phyloP scores from a whole-genome alignment of 2,329 filamentous ascomycete species.

The Penicillium sp. region DNA sequence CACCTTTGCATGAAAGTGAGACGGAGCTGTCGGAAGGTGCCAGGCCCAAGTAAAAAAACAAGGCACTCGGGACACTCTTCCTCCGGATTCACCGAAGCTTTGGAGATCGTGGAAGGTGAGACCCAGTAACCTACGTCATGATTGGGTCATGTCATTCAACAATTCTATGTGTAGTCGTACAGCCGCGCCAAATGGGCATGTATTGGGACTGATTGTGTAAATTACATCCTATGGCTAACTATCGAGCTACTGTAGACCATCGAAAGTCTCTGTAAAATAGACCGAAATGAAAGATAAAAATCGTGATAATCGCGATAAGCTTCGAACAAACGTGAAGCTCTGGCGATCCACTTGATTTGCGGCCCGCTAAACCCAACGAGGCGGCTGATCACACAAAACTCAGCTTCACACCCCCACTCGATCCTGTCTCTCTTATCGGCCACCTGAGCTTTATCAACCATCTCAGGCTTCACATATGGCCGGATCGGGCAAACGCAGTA shows the following conservation, averaged over 20 bases:
- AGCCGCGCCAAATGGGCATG: background rate
- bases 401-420: constrained; percentile 5
- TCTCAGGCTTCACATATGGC: constrained; percentile 19
- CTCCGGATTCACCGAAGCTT: background rate
- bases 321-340: constrained; percentile 6
- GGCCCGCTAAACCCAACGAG: constrained; percentile 17
- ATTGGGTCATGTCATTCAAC: constrained; percentile 18
- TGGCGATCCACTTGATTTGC: constrained; percentile 15
- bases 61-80: background rate
- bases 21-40: background rate
- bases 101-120: background rate
- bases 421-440: constrained; percentile 3
- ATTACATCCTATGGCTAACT: no score
- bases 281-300: background rate
- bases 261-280: background rate
- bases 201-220: no score
- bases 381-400: constrained; percentile 20
- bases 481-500: constrained; percentile 29
- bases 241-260: background rate
- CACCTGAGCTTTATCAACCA: background rate
- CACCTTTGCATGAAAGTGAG: background rate
- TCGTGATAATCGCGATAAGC: constrained; percentile 9
- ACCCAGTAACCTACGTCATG: constrained; percentile 19
- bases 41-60: background rate
- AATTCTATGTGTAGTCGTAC: background rate